These are phyloP conservation scores for Gnomoniopsis sp. DNA, from an alignment of 2,329 filamentous ascomycete genomes.

Conservation along the genomic window DNA sequence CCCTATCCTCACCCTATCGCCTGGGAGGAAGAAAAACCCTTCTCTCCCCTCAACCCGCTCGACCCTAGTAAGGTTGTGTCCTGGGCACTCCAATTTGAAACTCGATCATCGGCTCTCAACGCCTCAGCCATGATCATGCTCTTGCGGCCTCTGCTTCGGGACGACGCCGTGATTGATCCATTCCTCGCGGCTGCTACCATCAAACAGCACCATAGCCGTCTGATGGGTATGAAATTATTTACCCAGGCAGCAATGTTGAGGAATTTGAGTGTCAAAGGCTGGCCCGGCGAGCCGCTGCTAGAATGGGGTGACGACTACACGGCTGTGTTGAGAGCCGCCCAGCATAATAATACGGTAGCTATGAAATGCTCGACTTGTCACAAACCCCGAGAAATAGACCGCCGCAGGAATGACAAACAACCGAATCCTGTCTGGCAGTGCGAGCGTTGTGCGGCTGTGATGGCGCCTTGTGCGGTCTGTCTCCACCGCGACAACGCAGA, in stretches of 20 bases:
- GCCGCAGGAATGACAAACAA: constrained; percentile 16
- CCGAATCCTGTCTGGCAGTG: constrained; percentile 51
- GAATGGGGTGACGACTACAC: constrained; percentile 54
- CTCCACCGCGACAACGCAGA: constrained; percentile 47
- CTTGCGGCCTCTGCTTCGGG: constrained; percentile 54
- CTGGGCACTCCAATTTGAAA: constrained; percentile 54
- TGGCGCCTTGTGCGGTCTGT: constrained; percentile 59
- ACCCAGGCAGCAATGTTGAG: constrained; percentile 58
- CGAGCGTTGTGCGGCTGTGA: constrained; percentile 49
- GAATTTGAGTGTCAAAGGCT: constrained; percentile 57
- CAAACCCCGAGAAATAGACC: constrained; percentile 49
- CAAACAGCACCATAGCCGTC: constrained; percentile 56
- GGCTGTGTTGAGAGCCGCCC: constrained; percentile 49
- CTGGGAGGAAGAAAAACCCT: constrained; percentile 8
- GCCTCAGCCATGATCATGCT: constrained; percentile 60
- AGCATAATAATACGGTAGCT: constrained; percentile 51
- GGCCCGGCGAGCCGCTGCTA: constrained; percentile 45
- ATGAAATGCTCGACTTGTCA: constrained; percentile 55
- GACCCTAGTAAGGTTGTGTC: constrained; percentile 53
- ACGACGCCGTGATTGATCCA: constrained; percentile 49
- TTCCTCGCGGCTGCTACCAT: constrained; percentile 55
- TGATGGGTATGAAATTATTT: constrained; percentile 58
- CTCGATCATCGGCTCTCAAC: constrained; percentile 52
- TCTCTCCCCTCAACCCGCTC: constrained; percentile 36
- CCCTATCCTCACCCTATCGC: constrained; percentile 47